Evolutionary conservation across 2,329 filamentous ascomycete genomes (phyloP), one percentile per base, ranked within the genome.

Genomic region (Cordyceps fumosorosea): DNA sequence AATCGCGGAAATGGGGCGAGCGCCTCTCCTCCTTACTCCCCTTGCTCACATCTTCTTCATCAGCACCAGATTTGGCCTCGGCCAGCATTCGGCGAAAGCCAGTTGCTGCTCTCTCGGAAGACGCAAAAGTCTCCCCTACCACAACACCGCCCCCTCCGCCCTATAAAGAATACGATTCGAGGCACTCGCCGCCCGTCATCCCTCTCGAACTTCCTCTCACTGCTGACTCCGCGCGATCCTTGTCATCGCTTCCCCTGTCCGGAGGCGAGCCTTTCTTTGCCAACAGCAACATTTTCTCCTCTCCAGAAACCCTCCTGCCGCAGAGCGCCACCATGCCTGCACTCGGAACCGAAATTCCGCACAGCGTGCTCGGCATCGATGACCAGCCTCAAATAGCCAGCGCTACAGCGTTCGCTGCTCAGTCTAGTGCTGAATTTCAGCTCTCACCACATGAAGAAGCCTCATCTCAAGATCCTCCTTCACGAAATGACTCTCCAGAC

Each of bases 21-120:
- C 74, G 75, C 63, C 64, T 75, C 50, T 75, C 74, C 48, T 70
- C 72, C 22, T 67, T 76, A 48, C 67, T 76, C 53, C 76, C 74
- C 54, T 71, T 73, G 66, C 75, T 78, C 70, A 77, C 73, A 53
- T 59, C 71, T 62, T 59, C 71, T 62, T 69, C 56, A 34, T 48
- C 71, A 48, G 65, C 69, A 56, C 63, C 69, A 70, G 74, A 75
- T 65, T 61, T 65, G 40, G 65, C 66, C 60, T 61, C 65, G 37
- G 65, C 66, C 59, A 61, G 66, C 50, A 57, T 70, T 42, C 66
- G 64, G 47, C 73, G 68, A 44, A 72, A 69, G 32, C 66, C 69
- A 40, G 44, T 69, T 63, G 61, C 64, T 40, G 60, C 64, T 40
- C 65, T 68, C 45, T 37, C 68, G 61, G 63, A 65, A 60, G 18